Evolutionary conservation across 192 early-diverging fungal species (phyloP), one percentile per base, ranked within the genome.

Genomic region (Chytriomyces sp.): DNA sequence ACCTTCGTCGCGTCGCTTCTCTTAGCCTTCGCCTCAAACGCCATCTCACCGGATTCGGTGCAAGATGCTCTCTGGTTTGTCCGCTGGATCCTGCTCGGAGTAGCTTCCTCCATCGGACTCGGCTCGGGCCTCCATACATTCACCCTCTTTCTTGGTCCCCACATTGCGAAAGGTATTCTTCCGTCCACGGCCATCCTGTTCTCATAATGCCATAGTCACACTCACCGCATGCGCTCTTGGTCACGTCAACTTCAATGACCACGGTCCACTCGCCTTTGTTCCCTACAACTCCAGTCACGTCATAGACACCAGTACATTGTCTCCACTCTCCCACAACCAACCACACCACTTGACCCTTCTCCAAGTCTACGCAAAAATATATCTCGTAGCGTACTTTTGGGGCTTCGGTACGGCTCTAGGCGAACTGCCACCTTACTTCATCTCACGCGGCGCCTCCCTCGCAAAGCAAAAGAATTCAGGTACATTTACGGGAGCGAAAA

Each of bases 61-160:
- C 14, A 56, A 19, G 77, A 87, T 68, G 34, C 92, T 14, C 65
- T 85, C 22, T 98, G 94, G 94, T 93, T 93, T 79, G 87, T 85
- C 30, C 96, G 93, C 81, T 98, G 96, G 96, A 71, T 92, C 12
- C 60, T 90, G 6, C 81, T 98, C 28, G 96, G 96, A 4, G 81
- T 96, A 8, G 84, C 91, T 5, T 96, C 95, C 14, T 94, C 94
- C 5, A 91, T 98, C 52, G 96, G 96, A 3, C 84, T 98, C 40
- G 96, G 96, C 3, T 93, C 94, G 1, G 96, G 96, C 5, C 82
- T 98, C 61, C 96, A 96, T 78, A 96, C 96, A 5, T 98, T 98
- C 80, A 86, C 96, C 33, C 80, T 98, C 14, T 98, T 98, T 69
- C 81, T 98, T 34, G 94, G 94, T 3, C 96, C 96, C 5, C 90